A percentile compares a stretch with the other conserved stretches of the same genome.
phyloP scores from a whole-genome alignment of 2,329 filamentous ascomycete species.

The Fusarium protoensiforme region DNA sequence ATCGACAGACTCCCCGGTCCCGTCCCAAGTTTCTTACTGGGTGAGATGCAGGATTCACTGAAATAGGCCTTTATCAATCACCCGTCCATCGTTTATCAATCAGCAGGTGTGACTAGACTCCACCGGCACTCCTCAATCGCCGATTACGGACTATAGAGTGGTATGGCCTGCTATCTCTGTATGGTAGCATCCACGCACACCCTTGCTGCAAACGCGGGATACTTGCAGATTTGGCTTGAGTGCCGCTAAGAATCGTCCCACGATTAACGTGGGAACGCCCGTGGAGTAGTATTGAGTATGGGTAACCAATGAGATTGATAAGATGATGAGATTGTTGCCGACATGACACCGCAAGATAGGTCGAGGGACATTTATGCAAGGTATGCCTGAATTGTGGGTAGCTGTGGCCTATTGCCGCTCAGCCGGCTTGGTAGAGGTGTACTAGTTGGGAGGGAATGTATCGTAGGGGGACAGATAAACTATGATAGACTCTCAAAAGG shows the following conservation, averaged over 20 bases:
- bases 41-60: not conserved
- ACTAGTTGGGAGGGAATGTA: not conserved
- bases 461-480: not conserved
- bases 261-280: not conserved
- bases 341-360: not conserved
- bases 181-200: not conserved
- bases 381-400: not conserved
- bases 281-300: not conserved
- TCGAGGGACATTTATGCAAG: not conserved
- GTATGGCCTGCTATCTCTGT: not conserved
- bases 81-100: slow-evolving; percentile 7
- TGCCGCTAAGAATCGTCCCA: not conserved
- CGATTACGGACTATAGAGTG: not conserved
- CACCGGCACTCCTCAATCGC: not conserved
- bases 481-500: not conserved
- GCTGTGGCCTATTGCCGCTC: not conserved
- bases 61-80: slow-evolving; percentile 7
- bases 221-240: not conserved
- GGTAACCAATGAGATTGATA: not conserved
- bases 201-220: not conserved
- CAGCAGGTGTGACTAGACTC: not conserved
- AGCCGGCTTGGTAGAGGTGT: not conserved
- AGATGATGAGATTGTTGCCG: not conserved
- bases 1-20: not conserved
- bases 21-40: not conserved